Conservation (phyloP, 495 filamentous ascomycete species). For the Penicillium diatomitis region DNA sequence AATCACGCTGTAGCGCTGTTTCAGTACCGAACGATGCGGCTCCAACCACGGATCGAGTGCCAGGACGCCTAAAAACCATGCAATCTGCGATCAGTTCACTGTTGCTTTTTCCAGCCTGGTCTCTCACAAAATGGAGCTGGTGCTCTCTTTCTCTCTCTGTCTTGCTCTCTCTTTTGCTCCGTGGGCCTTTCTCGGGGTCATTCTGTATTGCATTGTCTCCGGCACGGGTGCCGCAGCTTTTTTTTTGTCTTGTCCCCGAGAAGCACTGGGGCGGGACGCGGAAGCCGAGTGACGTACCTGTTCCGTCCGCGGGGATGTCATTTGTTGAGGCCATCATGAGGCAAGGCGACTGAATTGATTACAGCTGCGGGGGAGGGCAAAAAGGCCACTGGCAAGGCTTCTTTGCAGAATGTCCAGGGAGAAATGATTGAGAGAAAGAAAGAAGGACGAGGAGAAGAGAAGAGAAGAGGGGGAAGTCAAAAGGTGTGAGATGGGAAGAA, state of each 20-base stretch:
- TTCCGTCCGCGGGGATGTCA: constrained; percentile 10
- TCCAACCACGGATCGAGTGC: constrained; percentile 83
- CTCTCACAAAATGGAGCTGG: neutral
- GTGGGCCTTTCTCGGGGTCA: too few species aligned
- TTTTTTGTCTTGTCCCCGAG: too few species aligned
- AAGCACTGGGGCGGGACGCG: too few species aligned
- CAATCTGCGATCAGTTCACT: neutral
- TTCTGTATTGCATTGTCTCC: too few species aligned
- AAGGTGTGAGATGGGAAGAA: neutral
- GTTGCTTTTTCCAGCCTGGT: neutral
- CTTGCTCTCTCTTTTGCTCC: too few species aligned
- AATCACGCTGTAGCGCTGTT: constrained; percentile 68
- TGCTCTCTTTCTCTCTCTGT: neutral
- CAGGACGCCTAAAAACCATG: constrained; percentile 55
- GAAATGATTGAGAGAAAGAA: neutral
- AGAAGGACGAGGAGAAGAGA: neutral
- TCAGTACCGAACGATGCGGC: constrained; percentile 72
- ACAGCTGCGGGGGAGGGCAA: too few species aligned
- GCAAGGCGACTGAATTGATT: neutral
- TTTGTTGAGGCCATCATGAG: constrained; percentile 4
- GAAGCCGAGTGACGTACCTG: constrained; percentile 6
- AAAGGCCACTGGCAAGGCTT: too few species aligned
- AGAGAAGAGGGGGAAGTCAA: neutral
- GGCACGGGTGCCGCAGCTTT: too few species aligned
- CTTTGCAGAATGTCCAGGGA: too few species aligned